A percentile compares a stretch with the other conserved stretches of the same genome.
Conservation (phyloP, 495 filamentous ascomycete genomes). For the Penicillium parvum region DNA sequence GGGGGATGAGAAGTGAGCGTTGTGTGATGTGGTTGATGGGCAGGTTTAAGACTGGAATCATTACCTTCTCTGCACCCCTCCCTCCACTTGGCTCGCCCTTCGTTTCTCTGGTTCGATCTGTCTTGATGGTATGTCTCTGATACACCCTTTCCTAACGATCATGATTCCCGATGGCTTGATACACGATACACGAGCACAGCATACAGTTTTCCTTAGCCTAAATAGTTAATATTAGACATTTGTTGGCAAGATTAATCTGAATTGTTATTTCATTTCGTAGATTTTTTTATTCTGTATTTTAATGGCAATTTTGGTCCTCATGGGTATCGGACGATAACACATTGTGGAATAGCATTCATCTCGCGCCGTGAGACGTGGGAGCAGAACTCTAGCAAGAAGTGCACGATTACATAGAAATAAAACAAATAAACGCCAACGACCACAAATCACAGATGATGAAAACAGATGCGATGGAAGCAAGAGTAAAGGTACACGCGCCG, state of each 20-base stretch:
- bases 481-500: not conserved
- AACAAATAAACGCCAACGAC: not conserved
- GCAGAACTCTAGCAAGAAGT: not conserved
- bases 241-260: not conserved
- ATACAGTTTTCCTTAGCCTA: not conserved
- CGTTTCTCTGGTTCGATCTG: too few species aligned
- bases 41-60: not conserved
- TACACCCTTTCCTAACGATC: too few species aligned
- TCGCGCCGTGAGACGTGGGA: too few species aligned
- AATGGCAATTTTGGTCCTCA: not conserved
- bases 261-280: not conserved
- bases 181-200: not conserved
- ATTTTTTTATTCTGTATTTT: slow-evolving; percentile 1
- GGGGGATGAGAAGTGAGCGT: not conserved
- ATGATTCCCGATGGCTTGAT: not conserved
- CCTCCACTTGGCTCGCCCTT: too few species aligned
- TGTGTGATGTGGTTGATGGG: not conserved
- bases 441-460: too few species aligned
- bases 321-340: too few species aligned
- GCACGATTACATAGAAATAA: not conserved
- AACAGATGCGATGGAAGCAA: too few species aligned
- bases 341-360: too few species aligned
- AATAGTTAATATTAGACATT: not conserved
- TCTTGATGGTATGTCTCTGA: too few species aligned
- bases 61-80: not conserved